Conservation (phyloP, 139 green algal species). For the Yamagishiella unicocca region DNA sequence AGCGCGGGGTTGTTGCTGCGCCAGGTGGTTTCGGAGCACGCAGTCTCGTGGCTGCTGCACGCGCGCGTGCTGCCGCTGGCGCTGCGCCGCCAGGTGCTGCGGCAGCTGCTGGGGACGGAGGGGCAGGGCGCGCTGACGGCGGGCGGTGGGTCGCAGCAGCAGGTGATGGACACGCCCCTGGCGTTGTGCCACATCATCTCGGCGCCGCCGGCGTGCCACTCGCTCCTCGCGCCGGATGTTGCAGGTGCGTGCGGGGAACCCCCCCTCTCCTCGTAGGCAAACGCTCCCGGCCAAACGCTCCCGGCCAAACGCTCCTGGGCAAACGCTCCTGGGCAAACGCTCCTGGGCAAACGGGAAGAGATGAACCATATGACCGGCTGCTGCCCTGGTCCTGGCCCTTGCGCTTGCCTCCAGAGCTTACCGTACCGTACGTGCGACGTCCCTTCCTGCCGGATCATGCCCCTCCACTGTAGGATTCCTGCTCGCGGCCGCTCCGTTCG, state of each 20-base stretch:
- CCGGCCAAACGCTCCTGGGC: no score
- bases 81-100: conserved; percentile 20
- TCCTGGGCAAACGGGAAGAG: no score
- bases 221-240: neutral
- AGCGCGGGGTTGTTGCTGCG: neutral
- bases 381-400: no score
- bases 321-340: no score
- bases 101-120: conserved; percentile 29
- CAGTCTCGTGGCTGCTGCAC: conserved; percentile 8
- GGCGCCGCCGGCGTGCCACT: conserved; percentile 13
- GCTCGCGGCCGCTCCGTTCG: conserved; percentile 16
- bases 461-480: conserved; percentile 18
- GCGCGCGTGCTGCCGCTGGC: conserved; percentile 4
- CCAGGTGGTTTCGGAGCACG: conserved; percentile 14
- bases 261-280: no score
- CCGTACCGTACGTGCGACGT: no score
- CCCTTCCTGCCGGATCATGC: no score
- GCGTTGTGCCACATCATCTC: conserved; percentile 48
- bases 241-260: neutral
- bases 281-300: no score
- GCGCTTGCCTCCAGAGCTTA: no score
- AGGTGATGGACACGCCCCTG: conserved; percentile 21
- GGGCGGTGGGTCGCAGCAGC: neutral
- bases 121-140: neutral
- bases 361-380: no score